Evolutionary conservation across 345 rosid genomes (phyloP).

Genomic region (Hypericum perforatum): DNA sequence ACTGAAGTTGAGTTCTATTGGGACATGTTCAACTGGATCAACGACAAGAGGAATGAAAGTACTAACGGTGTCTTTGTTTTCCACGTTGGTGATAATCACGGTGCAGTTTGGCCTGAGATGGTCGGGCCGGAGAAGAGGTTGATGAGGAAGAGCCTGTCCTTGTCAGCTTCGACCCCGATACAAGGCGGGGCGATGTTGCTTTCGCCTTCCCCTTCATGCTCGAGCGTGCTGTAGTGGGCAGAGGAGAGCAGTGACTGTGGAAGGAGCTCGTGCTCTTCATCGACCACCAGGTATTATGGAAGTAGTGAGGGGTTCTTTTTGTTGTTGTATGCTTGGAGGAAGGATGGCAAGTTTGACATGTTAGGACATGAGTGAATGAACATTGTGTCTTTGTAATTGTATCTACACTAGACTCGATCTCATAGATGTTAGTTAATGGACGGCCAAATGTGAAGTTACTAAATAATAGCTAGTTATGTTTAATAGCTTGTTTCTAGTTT

Average conservation of each 20-base stretch:
- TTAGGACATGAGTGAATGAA: too few relatives aligned
- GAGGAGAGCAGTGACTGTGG: conserved; percentile 57
- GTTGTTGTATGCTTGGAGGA: conserved; percentile 49
- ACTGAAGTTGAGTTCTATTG: conserved; percentile 42
- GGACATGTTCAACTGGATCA: conserved; percentile 52
- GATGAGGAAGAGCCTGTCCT: conserved; percentile 38
- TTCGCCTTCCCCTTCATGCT: conserved; percentile 33
- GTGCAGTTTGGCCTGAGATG: conserved; percentile 56
- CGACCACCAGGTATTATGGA: conserved; percentile 34
- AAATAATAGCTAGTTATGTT: too few relatives aligned
- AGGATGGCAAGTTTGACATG: conserved; percentile 6
- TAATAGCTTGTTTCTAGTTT: too few relatives aligned
- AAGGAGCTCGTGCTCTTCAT: conserved; percentile 49
- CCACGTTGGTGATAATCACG: conserved; percentile 40
- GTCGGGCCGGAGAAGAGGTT: conserved; percentile 46
- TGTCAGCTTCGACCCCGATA: conserved; percentile 12
- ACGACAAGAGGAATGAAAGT: not conserved
- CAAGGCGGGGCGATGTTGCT: conserved; percentile 7
- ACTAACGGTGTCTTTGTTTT: conserved; percentile 42
- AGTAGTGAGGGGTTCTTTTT: conserved; percentile 43
- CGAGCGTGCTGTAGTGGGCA: conserved; percentile 54
- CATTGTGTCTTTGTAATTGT: too few relatives aligned
- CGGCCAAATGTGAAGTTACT: too few relatives aligned
- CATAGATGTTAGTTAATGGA: too few relatives aligned
- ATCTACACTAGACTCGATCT: too few relatives aligned